Evolutionary conservation across 345 rosid genomes (phyloP), one percentile per base, ranked within the genome.

Genomic region (Noccaea caerulescens): DNA sequence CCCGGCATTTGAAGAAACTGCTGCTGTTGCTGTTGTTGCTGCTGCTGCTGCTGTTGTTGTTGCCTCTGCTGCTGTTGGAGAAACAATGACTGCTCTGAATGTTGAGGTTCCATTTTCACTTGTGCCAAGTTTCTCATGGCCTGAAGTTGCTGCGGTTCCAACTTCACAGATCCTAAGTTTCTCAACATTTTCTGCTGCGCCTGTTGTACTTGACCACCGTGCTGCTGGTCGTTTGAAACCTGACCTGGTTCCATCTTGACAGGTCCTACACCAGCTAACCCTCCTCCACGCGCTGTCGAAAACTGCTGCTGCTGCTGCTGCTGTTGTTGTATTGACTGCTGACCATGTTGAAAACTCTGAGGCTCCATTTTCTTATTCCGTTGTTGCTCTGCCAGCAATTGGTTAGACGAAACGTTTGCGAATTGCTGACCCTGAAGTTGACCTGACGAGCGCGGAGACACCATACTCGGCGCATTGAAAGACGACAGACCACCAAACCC

Each of bases 161-260:
- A 43, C 80, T 92, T 95, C 5, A 92, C 96, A 0, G 87, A 77
- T 52, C 83, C 85, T 18, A 81, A 79, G 75, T 80, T 87, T 69
- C 94, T 86, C 77, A 88, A 34, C 1, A 86, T 73, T 45, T 82
- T 92, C 80, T 81, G 73, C 69, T 80, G 95, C 44, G 80, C 84
- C 78, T 83, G 86, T 41, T 82, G 88, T 37, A 51, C 85, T 68
- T 57, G 73, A 20, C 23, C 23, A 61, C 75, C 83, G 6, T 84
- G 91, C 70, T 75, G 87, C 60, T 83, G 94, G 80, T 95, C 98
- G 33, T 70, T 81, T 1, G 82, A 58, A 75, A 77, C 81, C 76
- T 90, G 98, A 64, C 80, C 76, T 30, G 93, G 87, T 69, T 95
- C 99, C 84, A 88, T 23, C 84, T 92, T 95, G 45, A 95, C 93